These are phyloP conservation scores for Phenoliferia sp. DNA, from an alignment of 1,284 basidiomycete species.

Conservation along the genomic window DNA sequence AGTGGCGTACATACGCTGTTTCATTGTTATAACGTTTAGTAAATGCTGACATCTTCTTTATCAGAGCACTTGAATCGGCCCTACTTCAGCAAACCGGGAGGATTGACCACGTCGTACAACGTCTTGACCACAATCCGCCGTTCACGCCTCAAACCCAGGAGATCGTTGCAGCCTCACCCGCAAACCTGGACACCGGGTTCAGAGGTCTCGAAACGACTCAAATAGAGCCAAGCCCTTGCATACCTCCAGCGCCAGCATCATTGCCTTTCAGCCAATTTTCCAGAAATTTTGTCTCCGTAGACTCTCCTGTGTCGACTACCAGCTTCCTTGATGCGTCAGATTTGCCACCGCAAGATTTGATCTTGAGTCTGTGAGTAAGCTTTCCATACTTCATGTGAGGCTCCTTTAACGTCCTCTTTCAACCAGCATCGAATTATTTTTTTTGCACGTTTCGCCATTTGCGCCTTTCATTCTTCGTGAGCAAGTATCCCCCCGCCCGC, in stretches of 20 bases:
- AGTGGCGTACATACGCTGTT: background rate
- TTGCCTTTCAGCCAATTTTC: background rate
- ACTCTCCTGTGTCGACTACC: background rate
- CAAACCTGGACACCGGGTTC: background rate
- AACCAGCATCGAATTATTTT: background rate
- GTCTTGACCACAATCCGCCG: background rate
- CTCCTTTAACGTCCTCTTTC: background rate
- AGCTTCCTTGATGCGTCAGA: background rate
- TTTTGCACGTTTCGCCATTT: background rate
- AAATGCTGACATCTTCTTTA: background rate
- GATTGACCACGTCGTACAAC: background rate
- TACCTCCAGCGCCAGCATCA: background rate
- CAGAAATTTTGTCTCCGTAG: background rate
- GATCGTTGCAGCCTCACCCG: background rate
- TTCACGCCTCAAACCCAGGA: background rate
- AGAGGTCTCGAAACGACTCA: background rate
- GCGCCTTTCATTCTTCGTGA: background rate
- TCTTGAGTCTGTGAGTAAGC: background rate
- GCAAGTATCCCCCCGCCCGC: background rate
- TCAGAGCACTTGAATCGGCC: background rate
- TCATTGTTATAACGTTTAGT: background rate
- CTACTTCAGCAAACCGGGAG: background rate
- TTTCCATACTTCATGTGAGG: background rate
- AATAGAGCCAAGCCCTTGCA: background rate
- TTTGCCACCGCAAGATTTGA: background rate